Evolutionary conservation across 805 yeast species (phyloP), one percentile per base, ranked within the genome.

Genomic region (Saccharomycopsis fermentans): DNA sequence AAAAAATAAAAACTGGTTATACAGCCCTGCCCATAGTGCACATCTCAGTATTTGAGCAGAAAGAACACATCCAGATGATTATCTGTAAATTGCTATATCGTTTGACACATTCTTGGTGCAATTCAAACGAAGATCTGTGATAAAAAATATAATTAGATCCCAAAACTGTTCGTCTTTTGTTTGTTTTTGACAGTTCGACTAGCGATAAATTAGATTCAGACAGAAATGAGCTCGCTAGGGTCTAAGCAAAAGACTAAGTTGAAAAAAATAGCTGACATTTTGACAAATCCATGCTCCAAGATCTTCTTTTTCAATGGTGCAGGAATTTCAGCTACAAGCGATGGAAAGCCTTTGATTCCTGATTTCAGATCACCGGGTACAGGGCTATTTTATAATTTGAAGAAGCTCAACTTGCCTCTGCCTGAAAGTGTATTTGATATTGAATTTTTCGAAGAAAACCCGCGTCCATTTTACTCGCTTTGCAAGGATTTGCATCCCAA

Each of bases 381-480:
- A 1, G 96, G 96, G 0, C 77, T 92, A 6, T 92, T 92, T 66
- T 81, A 90, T 63, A 92, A 92, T 68, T 74, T 92, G 55, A 77
- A 85, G 21, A 77, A 81, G 63, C 75, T 91, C 40, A 77, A 87
- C 37, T 73, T 92, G 54, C 98, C 98, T 5, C 90, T 81, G 68
- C 94, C 97, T 0, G 99, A 92, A 68, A 97, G 97, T 0, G 97
- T 92, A 1, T 92, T 92, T 69, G 97, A 91, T 67, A 84, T 92
- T 48, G 91, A 84, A 19, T 92, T 81, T 68, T 89, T 90, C 70
- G 73, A 77, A 52, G 75, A 86, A 58, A 79, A 80, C 56, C 98
- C 98, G 0, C 77, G 81, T 60, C 94, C 97, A 0, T 92, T 92
- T 67, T 90, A 87, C 67, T 81, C 87, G 0, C 74, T 92, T 56